Conservation (phyloP, 306 rosid genomes). For the Chamaecrista fasciculata region DNA sequence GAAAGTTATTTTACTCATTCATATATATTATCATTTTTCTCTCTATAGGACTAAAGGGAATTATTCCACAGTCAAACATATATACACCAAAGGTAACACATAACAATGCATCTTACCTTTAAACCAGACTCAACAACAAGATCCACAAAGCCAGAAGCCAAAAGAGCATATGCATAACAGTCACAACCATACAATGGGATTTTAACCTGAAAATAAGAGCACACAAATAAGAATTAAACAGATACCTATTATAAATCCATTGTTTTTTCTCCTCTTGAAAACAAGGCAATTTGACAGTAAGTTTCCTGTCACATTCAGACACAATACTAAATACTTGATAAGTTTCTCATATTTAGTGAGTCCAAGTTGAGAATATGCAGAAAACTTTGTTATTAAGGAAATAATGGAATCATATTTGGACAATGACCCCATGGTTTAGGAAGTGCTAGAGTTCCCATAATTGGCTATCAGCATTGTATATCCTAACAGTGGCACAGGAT, state of each 20-base stretch:
- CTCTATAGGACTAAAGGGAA: neutral
- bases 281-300: neutral
- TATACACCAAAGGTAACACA: conserved; percentile 8
- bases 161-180: conserved; percentile 96
- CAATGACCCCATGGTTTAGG: neutral
- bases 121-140: conserved; percentile 91
- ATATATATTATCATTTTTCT: conserved; percentile 10
- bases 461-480: neutral
- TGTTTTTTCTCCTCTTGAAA: neutral
- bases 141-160: conserved; percentile 94
- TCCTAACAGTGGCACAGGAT: neutral
- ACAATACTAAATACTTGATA: neutral
- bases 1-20: too few species aligned
- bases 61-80: conserved; percentile 16
- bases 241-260: neutral
- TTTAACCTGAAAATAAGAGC: conserved; percentile 59
- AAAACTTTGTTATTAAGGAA: neutral
- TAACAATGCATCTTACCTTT: conserved; percentile 50
- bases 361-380: neutral
- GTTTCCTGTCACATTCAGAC: neutral
- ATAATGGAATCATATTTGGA: neutral
- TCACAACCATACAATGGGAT: conserved; percentile 90
- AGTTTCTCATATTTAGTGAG: neutral
- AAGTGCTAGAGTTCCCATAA: neutral
- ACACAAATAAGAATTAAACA: conserved; percentile 5